Base-by-base conservation (phyloP, 2,329 filamentous ascomycete genomes). In the Colletotrichum noveboracense region DNA sequence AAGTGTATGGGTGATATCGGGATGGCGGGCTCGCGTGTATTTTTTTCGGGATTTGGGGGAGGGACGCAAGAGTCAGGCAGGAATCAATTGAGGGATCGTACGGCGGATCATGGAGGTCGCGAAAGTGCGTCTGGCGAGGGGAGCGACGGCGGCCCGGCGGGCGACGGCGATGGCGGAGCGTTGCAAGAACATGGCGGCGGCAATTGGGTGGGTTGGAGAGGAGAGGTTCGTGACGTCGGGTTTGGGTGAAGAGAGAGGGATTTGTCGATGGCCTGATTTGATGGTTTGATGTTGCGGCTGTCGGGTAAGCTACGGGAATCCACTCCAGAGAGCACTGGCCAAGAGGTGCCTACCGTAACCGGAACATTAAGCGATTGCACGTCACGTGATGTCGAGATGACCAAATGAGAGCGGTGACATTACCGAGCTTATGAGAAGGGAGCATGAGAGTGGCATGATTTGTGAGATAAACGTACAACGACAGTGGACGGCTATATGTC, bases 151-250 rank as follows among this genome's bases (percentile, higher is more conserved):
- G 76, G 88, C 91, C 77, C 92, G 90, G 84, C 92, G 91, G 82
- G 91, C 91, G 83, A 88, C 90, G 80, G 89, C 86, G 79, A 91
- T 82, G 84, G 89, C 91, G 82, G 91, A 88, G 84, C 92, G 92
- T 88, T 92, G 90, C 84, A 93, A 84, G 81, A 93, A 91, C 92
- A 93, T 93, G 82, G 81, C 84, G 84, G 82, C 78, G 78, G 78
- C 78, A 78, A 81, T 80, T 80, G 79, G 78, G 75, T 64, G 30
- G n/a, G 58, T 71, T 52, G 58, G 74, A 60, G 55, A 48, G 75
- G 73, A 75, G 73, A 75, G 73, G 64, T 77, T 76, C 66, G 68
- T 76, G 77, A 78, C 70, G 77, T 76, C 74, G 69, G 76, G 38
- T 66, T 68, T 74, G 77, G 71, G 55, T 78, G 70, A 75, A 66